Percentiles rank a stretch among this genome's conserved stretches.
These are phyloP conservation scores for Oldenlandia corymbosa DNA, from an alignment of 257 asterid genomes.

Conservation along the genomic window DNA sequence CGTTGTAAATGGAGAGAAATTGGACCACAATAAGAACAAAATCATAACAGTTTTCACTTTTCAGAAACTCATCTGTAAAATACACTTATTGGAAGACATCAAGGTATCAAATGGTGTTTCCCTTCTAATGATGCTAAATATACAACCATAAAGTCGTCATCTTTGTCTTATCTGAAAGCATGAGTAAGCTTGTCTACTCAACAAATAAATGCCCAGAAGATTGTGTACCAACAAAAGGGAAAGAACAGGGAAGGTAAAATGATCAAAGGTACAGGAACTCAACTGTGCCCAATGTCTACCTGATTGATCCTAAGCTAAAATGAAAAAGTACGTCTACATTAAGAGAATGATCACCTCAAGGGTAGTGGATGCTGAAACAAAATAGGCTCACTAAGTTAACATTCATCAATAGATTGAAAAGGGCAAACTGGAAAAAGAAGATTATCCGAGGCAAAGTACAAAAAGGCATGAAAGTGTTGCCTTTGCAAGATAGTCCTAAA, in stretches of 20 bases:
- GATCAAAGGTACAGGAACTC: neutral
- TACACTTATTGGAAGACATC: too few relatives aligned
- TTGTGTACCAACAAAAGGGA: neutral
- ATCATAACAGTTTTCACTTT: too few relatives aligned
- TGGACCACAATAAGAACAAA: too few relatives aligned
- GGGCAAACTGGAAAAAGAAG: too few relatives aligned
- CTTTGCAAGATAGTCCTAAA: neutral
- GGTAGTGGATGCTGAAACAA: neutral
- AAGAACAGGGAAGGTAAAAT: neutral
- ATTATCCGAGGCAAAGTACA: too few relatives aligned
- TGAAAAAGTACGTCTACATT: neutral
- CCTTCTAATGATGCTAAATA: neutral
- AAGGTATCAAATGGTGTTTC: neutral
- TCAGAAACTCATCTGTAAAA: too few relatives aligned
- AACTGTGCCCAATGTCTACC: neutral
- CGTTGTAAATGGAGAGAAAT: too few relatives aligned
- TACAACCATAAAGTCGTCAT: neutral
- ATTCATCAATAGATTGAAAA: neutral
- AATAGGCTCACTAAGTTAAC: neutral
- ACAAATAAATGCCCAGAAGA: neutral
- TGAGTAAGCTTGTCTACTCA: neutral
- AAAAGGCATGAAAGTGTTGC: neutral
- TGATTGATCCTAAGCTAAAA: neutral
- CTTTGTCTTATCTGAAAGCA: neutral
- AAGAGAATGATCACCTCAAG: neutral